Evolutionary conservation across 345 rosid genomes (phyloP).

Genomic region (Citrus reticulata): DNA sequence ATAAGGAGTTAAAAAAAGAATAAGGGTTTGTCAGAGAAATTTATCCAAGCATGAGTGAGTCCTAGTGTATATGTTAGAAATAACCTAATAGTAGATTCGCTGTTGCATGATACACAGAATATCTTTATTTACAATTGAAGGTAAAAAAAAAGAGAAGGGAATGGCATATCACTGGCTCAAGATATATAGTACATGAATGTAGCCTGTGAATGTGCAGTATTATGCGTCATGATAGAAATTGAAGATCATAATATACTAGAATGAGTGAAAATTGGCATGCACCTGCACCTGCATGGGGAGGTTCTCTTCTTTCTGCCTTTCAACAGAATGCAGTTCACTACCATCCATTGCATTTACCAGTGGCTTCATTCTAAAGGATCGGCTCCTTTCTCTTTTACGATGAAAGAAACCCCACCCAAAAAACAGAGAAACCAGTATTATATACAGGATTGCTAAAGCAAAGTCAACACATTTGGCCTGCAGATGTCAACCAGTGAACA

Average conservation of each 20-base stretch:
- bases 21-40: background rate
- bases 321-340: conserved; percentile 35
- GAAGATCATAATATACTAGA: background rate
- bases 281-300: conserved; percentile 68
- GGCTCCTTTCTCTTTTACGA: conserved; percentile 46
- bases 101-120: background rate
- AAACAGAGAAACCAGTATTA: conserved; percentile 59
- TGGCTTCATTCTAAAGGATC: conserved; percentile 39
- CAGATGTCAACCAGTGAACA: conserved; percentile 30
- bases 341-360: conserved; percentile 41
- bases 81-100: background rate
- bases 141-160: background rate
- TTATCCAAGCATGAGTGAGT: background rate
- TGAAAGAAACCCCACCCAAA: conserved; percentile 67
- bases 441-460: conserved; percentile 50
- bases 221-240: background rate
- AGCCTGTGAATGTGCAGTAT: background rate
- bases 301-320: conserved; percentile 43
- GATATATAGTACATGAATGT: background rate
- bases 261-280: conserved; percentile 9
- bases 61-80: background rate
- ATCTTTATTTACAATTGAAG: background rate
- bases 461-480: conserved; percentile 85
- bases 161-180: background rate
- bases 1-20: background rate